Base-by-base conservation (phyloP, 2,329 filamentous ascomycete genomes). In the Pseudocercospora eumusae region DNA sequence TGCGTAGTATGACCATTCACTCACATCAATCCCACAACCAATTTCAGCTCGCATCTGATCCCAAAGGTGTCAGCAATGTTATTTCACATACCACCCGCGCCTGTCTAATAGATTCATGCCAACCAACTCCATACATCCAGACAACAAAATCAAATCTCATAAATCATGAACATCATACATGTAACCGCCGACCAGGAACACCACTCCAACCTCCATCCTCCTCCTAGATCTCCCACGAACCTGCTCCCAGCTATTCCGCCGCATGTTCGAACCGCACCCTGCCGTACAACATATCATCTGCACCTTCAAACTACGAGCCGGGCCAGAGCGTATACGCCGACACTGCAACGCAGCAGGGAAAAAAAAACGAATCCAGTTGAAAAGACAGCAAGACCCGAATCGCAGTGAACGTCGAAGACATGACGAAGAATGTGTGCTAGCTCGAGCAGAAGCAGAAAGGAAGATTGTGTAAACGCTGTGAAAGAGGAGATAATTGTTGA, bases 1-100 rank as follows among this genome's bases (percentile, higher is more conserved):
- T 63, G 75, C 76, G 45, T 77, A 55, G 47, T 23, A 11, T n/a
- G n/a, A n/a, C n/a, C n/a, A n/a, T n/a, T 33, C 1, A 15, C 10
- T 33, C 31, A 3, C 31, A 3, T 33, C 10, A 5, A 40, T 40
- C 36, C 5, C 36, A n/a, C 5, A 18, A 15, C 36, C 36, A 40
- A 40, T 11, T 4, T 36, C 33, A 15, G 33, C 33, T 36, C 33
- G 33, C 33, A n/a, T 15, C 5, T n/a, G 13, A 2, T n/a, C 36
- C 36, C 36, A 7, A 40, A 40, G 36, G 7, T 18, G 15, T 40
- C 36, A 40, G 36, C 33, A 13, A 31, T 31, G 28, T 13, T 31
- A 10, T 31, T 31, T 31, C 28, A 31, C 13, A 13, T 31, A 31
- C 28, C 28, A 31, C 10, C 10, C 28, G 10, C 28, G 28, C 28